Conservation (phyloP, 2,329 filamentous ascomycete genomes). For the Arthrinium phaeospermum region DNA sequence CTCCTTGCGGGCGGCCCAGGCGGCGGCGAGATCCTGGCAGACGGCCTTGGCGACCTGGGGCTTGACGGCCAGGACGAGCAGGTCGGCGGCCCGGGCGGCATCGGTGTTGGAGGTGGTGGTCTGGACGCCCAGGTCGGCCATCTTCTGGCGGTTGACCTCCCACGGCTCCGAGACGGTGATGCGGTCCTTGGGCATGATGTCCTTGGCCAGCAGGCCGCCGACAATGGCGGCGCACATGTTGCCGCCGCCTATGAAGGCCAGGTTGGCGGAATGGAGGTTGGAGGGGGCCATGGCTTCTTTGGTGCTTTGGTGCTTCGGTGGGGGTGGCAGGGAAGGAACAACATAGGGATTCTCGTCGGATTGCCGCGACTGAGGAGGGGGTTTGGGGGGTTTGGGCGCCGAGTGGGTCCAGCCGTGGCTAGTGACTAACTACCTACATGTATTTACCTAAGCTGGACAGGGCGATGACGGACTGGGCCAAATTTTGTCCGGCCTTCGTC, state of each 20-base stretch:
- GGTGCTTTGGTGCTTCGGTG: not conserved
- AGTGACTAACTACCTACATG: no score
- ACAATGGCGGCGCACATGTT: slow-evolving; percentile 61
- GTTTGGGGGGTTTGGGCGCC: not conserved
- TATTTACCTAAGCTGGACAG: no score
- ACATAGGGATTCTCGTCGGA: not conserved
- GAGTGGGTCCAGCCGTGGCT: slow-evolving; percentile 13
- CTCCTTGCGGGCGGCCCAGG: slow-evolving; percentile 37
- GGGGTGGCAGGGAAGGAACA: not conserved
- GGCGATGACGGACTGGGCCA: not conserved
- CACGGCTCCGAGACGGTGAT: slow-evolving; percentile 57
- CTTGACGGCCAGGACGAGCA: slow-evolving; percentile 58
- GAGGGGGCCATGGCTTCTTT: not conserved
- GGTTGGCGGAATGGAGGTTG: not conserved
- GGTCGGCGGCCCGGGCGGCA: slow-evolving; percentile 48
- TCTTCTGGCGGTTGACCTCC: slow-evolving; percentile 58
- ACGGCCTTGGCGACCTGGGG: slow-evolving; percentile 55
- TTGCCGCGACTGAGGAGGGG: not conserved
- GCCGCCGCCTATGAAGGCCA: slow-evolving; percentile 48
- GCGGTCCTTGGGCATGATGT: slow-evolving; percentile 47
- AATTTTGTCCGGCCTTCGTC: not conserved
- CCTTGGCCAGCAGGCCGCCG: slow-evolving; percentile 51
- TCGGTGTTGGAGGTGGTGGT: slow-evolving; percentile 54
- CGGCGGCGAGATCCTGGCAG: slow-evolving; percentile 51
- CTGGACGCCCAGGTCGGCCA: slow-evolving; percentile 50